A percentile compares a stretch with the other conserved stretches of the same genome.
phyloP scores from a whole-genome alignment of 2,329 filamentous ascomycete genomes.

The Amauroascus niger region DNA sequence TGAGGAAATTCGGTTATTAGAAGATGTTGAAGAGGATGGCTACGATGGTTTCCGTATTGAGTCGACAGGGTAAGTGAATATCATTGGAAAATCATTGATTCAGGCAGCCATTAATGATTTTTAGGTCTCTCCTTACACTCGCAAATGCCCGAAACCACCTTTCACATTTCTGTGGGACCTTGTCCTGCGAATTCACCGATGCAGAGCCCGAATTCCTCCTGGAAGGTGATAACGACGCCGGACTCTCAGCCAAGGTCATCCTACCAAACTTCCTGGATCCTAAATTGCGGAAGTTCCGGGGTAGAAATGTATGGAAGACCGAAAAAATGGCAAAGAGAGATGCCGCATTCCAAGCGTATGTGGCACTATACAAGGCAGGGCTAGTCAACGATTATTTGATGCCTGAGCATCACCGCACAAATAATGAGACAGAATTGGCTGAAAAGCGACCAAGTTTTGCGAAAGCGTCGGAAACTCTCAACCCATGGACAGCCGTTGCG shows the following conservation, averaged over 20 bases:
- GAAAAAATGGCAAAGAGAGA: conserved; percentile 68
- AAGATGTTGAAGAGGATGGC: conserved; percentile 39
- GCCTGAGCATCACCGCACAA: conserved; percentile 41
- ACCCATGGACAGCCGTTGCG: conserved; percentile 34
- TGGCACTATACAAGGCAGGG: conserved; percentile 56
- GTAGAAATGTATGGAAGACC: conserved; percentile 53
- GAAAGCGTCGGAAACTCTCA: conserved; percentile 25
- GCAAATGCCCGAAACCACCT: conserved; percentile 68
- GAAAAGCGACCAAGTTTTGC: conserved; percentile 25
- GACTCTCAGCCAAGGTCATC: conserved; percentile 49
- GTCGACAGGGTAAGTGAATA: conserved; percentile 33
- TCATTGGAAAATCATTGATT: conserved; percentile 4
- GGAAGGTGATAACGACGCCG: conserved; percentile 27
- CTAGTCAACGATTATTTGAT: conserved; percentile 70
- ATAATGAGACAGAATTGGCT: conserved; percentile 29
- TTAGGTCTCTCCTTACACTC: conserved; percentile 58
- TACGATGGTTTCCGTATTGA: conserved; percentile 34
- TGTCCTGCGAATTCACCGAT: conserved; percentile 55
- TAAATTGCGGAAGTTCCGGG: conserved; percentile 46
- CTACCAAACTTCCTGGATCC: conserved; percentile 63
- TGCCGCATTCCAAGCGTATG: conserved; percentile 72
- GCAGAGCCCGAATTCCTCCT: conserved; percentile 58
- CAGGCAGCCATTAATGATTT: conserved; percentile 8
- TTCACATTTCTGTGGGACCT: conserved; percentile 64
- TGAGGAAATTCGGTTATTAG: conserved; percentile 39